Evolutionary conservation across 164 flowering plant genomes (phyloP).

Genomic region (Nymphaea colorata): DNA sequence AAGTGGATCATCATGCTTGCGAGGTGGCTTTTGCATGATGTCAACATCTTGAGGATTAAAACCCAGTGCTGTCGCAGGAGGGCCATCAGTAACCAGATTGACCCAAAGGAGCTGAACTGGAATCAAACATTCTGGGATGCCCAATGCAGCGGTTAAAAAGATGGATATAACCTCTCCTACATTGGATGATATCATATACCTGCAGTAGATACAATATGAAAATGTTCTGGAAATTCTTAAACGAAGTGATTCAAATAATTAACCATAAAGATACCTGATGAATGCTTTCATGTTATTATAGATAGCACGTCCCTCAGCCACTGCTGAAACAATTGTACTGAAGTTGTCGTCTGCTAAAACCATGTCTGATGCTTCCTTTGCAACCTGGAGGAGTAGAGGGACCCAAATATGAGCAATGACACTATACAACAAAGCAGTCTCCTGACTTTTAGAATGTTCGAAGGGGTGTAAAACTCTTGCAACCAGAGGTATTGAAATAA

Average conservation of each 20-base stretch:
- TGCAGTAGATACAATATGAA: slow-evolving; percentile 15
- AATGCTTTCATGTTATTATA: slow-evolving; percentile 95
- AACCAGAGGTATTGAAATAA: too few relatives aligned
- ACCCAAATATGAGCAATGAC: too few relatives aligned
- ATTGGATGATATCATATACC: slow-evolving; percentile 97
- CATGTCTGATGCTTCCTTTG: slow-evolving; percentile 98
- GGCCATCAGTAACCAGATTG: slow-evolving; percentile 93
- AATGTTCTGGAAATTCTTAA: not conserved
- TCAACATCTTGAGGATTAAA: slow-evolving; percentile 87
- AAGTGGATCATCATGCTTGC: slow-evolving; percentile 71
- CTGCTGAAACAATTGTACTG: slow-evolving; percentile 76
- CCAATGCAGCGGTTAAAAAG: slow-evolving; percentile 80
- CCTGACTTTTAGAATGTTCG: too few relatives aligned
- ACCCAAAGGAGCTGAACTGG: slow-evolving; percentile 97
- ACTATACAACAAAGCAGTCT: too few relatives aligned
- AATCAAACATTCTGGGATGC: slow-evolving; percentile 84
- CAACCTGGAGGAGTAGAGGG: slow-evolving; percentile 41
- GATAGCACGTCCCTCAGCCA: slow-evolving; percentile 86
- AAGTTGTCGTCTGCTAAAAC: slow-evolving; percentile 88
- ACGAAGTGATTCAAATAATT: not conserved
- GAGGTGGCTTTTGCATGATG: slow-evolving; percentile 85
- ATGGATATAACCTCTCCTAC: slow-evolving; percentile 92
- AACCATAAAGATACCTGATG: slow-evolving; percentile 37
- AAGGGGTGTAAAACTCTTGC: too few relatives aligned
- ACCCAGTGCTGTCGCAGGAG: slow-evolving; percentile 96